phyloP scores from a whole-genome alignment of 1,284 basidiomycete species.

The Ganoderma resinaceum region DNA sequence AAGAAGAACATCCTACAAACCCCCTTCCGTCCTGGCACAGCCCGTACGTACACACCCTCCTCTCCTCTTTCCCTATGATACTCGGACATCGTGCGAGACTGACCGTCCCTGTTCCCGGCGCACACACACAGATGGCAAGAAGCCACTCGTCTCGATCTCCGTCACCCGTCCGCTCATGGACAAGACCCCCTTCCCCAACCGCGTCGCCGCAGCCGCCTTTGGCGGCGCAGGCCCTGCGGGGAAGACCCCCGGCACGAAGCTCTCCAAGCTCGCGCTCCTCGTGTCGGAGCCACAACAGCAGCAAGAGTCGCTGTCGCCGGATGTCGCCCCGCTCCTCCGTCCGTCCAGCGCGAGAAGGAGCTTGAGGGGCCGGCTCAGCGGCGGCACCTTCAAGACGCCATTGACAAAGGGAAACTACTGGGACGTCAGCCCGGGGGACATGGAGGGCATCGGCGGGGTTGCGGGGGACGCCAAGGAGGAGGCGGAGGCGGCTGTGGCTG shows the following conservation, averaged over 20 bases:
- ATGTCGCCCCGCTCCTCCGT: constrained; percentile 48
- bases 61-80: not conserved
- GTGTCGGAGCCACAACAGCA: constrained; percentile 36
- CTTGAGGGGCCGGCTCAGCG: constrained; percentile 42
- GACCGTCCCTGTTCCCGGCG: not conserved
- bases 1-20: constrained; percentile 52
- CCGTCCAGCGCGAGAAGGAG: constrained; percentile 67
- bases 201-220: constrained; percentile 41
- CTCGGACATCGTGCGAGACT: not conserved
- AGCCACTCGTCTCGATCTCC: constrained; percentile 30
- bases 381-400: constrained; percentile 66
- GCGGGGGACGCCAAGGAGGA: constrained; percentile 45
- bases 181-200: constrained; percentile 66
- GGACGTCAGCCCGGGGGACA: constrained; percentile 73
- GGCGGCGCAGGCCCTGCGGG: constrained; percentile 21
- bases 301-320: constrained; percentile 16
- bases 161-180: constrained; percentile 57
- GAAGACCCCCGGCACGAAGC: constrained; percentile 42
- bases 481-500: constrained; percentile 44
- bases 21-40: constrained; percentile 38
- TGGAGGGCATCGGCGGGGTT: constrained; percentile 40
- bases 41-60: constrained; percentile 27
- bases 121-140: constrained; percentile 32
- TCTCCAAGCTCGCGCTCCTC: constrained; percentile 42
- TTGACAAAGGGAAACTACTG: constrained; percentile 71